Conservation (phyloP, 768 basidiomycete species). For the Naganishia kalamii region DNA sequence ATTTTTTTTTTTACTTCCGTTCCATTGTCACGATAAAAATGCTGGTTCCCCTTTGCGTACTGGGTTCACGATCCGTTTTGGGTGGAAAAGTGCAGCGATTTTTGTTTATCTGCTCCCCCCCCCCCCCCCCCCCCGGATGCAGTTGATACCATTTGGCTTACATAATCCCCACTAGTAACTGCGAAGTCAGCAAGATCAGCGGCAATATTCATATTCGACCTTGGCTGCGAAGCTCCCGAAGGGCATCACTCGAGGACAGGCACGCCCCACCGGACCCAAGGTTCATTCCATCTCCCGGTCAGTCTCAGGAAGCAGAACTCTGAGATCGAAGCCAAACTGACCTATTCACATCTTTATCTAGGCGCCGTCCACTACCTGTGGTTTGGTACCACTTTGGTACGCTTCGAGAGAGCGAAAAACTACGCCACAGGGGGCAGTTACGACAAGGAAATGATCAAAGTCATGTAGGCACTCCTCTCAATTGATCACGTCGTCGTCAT, state of each 20-base stretch:
- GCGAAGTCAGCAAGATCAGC: neutral
- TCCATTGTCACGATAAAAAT: too few relatives aligned
- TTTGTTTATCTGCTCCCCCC: too few relatives aligned
- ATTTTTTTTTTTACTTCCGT: too few relatives aligned
- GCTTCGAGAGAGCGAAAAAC: neutral
- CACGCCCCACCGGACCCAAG: neutral
- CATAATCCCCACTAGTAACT: neutral
- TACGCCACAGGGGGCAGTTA: neutral
- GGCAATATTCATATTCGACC: neutral
- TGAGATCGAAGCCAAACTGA: too few relatives aligned
- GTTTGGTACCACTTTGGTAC: neutral
- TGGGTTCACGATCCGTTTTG: conserved; percentile 3
- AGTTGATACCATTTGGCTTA: neutral
- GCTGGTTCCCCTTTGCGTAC: neutral
- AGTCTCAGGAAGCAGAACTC: neutral
- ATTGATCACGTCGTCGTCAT: neutral
- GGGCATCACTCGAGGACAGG: neutral
- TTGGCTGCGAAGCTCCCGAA: neutral
- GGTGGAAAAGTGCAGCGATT: neutral
- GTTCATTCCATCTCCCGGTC: neutral
- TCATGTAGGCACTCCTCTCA: neutral
- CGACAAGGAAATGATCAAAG: neutral
- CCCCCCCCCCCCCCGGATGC: too few relatives aligned
- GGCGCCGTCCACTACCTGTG: neutral
- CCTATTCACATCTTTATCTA: neutral